A percentile compares a stretch with the other conserved stretches of the same genome.
Evolutionary conservation across 495 filamentous ascomycete species (phyloP).

Genomic region (Friedmanniomyces simplex): DNA sequence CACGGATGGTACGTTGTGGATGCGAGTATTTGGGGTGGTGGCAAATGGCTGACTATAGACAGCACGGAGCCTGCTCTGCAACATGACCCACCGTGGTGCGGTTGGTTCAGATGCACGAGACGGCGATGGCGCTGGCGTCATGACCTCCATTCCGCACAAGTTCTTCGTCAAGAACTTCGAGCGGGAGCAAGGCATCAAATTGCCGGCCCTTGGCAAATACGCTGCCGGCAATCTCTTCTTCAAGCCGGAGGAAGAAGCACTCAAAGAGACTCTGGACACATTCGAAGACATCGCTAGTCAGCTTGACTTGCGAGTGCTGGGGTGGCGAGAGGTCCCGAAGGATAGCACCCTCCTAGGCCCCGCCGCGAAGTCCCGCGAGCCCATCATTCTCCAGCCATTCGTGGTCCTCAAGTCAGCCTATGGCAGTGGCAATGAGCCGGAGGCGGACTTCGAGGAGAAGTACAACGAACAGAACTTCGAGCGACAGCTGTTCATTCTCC

Average conservation of each 20-base stretch:
- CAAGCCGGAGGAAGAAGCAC: constrained; percentile 81
- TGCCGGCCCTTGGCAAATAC: constrained; percentile 88
- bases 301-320: constrained; percentile 79
- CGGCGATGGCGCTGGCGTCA: constrained; percentile 95
- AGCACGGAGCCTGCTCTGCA: constrained; percentile 93
- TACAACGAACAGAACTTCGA: constrained; percentile 87
- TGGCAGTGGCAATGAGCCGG: constrained; percentile 73
- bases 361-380: constrained; percentile 86
- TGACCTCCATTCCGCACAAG: constrained; percentile 98
- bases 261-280: constrained; percentile 74
- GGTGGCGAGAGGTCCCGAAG: constrained; percentile 91
- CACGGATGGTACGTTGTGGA: constrained; percentile 73
- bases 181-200: constrained; percentile 70
- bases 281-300: constrained; percentile 89
- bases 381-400: constrained; percentile 89
- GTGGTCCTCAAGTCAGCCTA: constrained; percentile 82
- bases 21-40: neutral
- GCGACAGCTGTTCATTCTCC: constrained; percentile 83
- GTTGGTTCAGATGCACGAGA: constrained; percentile 97
- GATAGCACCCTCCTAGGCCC: constrained; percentile 91
- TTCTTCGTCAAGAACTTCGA: constrained; percentile 99
- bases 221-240: constrained; percentile 98
- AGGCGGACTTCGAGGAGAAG: constrained; percentile 61
- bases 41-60: constrained; percentile 11
- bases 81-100: constrained; percentile 99